Evolutionary conservation across 176 grass and related monocot genomes (phyloP).

Genomic region (Bromus sterilis): DNA sequence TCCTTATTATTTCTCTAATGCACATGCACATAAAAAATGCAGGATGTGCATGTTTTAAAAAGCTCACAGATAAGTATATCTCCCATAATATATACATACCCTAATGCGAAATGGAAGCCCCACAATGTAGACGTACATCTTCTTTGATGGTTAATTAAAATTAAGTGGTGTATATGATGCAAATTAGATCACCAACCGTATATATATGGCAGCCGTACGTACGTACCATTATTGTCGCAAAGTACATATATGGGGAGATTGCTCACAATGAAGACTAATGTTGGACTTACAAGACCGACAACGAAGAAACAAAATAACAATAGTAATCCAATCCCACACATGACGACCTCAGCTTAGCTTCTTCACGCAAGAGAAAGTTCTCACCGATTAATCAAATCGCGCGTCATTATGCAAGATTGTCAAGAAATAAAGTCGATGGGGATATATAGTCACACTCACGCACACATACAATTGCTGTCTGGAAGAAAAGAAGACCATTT

Average conservation of each 20-base stretch:
- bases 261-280: neutral
- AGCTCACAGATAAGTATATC: too few species aligned
- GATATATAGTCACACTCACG: slow-evolving; percentile 3
- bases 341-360: slow-evolving; percentile 3
- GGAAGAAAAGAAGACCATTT: neutral
- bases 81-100: neutral
- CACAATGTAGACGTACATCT: neutral
- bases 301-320: neutral
- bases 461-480: slow-evolving; percentile 11
- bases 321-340: neutral
- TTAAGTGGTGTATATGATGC: neutral
- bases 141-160: neutral
- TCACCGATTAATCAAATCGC: neutral
- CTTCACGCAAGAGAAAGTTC: neutral
- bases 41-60: too few species aligned
- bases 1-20: too few species aligned
- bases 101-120: neutral
- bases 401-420: neutral
- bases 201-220: neutral
- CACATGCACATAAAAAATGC: too few species aligned
- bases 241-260: neutral
- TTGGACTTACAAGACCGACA: neutral
- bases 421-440: neutral
- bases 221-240: neutral
- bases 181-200: neutral